Evolutionary conservation across 1,284 basidiomycete species (phyloP).

Genomic region (Salmacisia buchloeana): DNA sequence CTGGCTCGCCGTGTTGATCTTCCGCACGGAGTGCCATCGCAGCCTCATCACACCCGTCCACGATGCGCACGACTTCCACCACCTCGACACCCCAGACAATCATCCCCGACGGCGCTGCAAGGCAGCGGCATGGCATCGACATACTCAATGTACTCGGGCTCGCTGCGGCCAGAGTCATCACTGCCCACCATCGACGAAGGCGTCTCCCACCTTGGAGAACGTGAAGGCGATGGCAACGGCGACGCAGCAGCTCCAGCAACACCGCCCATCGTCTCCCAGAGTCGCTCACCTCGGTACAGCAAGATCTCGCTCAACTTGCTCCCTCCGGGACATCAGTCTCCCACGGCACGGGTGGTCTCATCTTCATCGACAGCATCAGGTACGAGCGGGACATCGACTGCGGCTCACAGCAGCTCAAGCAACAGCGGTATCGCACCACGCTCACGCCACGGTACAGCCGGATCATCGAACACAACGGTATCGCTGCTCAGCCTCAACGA

Average conservation of each 20-base stretch:
- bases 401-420: background rate
- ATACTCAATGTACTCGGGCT: no score
- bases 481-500: slow-evolving; percentile 2
- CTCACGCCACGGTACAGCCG: background rate
- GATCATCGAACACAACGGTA: background rate
- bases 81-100: no score
- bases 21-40: background rate
- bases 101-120: no score
- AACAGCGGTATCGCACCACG: no score
- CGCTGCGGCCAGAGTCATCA: background rate
- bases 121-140: no score
- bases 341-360: background rate
- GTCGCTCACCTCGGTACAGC: background rate
- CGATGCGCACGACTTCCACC: no score
- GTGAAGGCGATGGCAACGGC: no score
- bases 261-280: background rate
- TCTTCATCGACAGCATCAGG: background rate
- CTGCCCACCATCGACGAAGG: slow-evolving; percentile 1
- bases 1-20: background rate
- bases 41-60: no score
- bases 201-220: background rate
- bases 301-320: no score
- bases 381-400: background rate
- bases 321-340: slow-evolving; percentile 3
- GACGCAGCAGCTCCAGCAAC: background rate